Evolutionary conservation across 805 yeast species (phyloP), one percentile per base, ranked within the genome.

Genomic region (Blastobotrys attinorum): DNA sequence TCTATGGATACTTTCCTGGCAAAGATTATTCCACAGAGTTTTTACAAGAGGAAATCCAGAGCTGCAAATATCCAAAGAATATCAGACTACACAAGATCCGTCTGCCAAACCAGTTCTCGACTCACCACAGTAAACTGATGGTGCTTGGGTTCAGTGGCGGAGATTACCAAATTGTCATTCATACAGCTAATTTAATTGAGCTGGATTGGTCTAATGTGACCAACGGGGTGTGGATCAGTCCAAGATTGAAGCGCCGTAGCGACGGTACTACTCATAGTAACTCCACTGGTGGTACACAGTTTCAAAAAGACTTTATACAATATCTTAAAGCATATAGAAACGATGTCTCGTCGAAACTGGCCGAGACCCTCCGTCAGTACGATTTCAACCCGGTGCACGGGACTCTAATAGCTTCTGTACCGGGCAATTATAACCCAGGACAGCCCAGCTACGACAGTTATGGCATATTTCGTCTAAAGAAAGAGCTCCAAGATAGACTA

Each of bases 91-190:
- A 51, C 22, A 49, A 48, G 7, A 55, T 50, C 6, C 15, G 31
- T 11, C 31, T 60, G 23, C 40, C 43, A 20, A 45, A 42, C 36
- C 52, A 25, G 33, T 60, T 46, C 45, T 60, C 55, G 3, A 52
- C 63, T 3, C 66, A 62, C 37, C 66, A 62, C 40, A 46, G 63
- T 21, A 62, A 62, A 39, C 25, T 62, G 39, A 62, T 62, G 66
- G 54, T 62, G 4, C 44, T 60, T 16, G 37, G 44, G 37, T 55
- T 48, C 34, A 32, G 31, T 5, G 48, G 46, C 1, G 37, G 31
- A 1, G 37, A 21, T 1, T 44, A 45, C 33, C 58, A 58, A 41
- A 49, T 62, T 3, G 56, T 61, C 10, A 45, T 62, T 2, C 63
- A 58, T 40, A 62, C 66, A 1, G 63, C 63, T 17, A 62, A 62